Percentiles rank a stretch among this genome's conserved stretches.
Evolutionary conservation across 2,329 filamentous ascomycete species (phyloP).

Genomic region (Colletotrichum sp.): DNA sequence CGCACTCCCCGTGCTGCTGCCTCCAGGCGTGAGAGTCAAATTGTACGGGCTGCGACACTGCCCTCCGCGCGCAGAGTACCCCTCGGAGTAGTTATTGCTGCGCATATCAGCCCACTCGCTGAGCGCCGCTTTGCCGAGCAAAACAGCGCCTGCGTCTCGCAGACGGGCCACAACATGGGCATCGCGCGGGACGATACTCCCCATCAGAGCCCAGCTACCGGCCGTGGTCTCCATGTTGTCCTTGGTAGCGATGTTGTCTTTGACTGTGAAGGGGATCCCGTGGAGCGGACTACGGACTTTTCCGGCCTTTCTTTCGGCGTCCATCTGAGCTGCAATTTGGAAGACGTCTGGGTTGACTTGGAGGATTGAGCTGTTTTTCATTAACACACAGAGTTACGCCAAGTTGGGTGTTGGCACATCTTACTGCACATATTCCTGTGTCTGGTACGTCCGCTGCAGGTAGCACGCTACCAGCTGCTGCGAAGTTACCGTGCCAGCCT

Average conservation of each 20-base stretch:
- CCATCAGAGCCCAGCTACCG: conserved; percentile 70
- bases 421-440: conserved; percentile 68
- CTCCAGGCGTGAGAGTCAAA: conserved; percentile 70
- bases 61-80: conserved; percentile 68
- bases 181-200: conserved; percentile 71
- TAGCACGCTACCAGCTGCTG: conserved; percentile 68
- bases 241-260: conserved; percentile 74
- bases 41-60: conserved; percentile 73
- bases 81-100: conserved; percentile 70
- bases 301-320: conserved; percentile 63
- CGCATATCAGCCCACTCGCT: conserved; percentile 80
- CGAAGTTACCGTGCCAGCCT: conserved; percentile 58
- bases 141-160: conserved; percentile 68
- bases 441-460: conserved; percentile 64
- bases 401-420: not conserved
- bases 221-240: conserved; percentile 79
- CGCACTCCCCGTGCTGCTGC: conserved; percentile 71
- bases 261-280: conserved; percentile 77
- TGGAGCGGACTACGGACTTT: conserved; percentile 70
- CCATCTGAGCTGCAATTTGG: conserved; percentile 63
- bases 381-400: not conserved
- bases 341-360: conserved; percentile 73
- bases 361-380: conserved; percentile 54
- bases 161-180: conserved; percentile 67
- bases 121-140: conserved; percentile 74